phyloP scores from a whole-genome alignment of 768 basidiomycete genomes.

The Russula compacta region DNA sequence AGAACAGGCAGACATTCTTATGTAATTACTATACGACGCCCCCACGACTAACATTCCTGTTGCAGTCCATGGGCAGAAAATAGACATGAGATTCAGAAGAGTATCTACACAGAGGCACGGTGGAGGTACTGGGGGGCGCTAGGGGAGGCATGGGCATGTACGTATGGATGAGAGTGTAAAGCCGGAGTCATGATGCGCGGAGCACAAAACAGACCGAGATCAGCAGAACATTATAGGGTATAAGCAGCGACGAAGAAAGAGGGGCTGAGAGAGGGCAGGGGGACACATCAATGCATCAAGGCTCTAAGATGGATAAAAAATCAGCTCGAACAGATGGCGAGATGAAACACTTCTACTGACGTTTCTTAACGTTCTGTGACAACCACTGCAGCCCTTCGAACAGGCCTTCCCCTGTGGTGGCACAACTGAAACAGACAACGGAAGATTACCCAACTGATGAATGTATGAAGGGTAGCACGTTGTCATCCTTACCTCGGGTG shows the following conservation, averaged over 20 bases:
- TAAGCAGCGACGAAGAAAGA: constrained; percentile 16
- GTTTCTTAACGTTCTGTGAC: constrained; percentile 94
- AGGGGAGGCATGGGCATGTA: constrained; percentile 6
- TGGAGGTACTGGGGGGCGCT: not conserved
- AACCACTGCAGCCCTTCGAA: constrained; percentile 98
- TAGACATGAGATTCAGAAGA: not conserved
- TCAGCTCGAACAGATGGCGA: not conserved
- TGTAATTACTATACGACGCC: not conserved
- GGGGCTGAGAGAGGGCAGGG: not conserved
- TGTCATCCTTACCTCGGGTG: constrained; percentile 74
- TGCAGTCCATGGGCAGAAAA: not conserved
- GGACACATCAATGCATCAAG: not conserved
- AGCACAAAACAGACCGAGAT: constrained; percentile 14
- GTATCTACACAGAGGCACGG: constrained; percentile 2
- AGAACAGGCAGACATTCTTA: not conserved
- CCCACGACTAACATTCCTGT: not conserved
- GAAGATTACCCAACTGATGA: not conserved
- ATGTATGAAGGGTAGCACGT: not conserved
- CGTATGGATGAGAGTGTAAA: constrained; percentile 6
- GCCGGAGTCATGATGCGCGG: constrained; percentile 9
- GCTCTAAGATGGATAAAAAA: constrained; percentile 1
- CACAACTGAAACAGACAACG: constrained; percentile 51
- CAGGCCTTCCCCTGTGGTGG: constrained; percentile 92
- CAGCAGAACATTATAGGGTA: constrained; percentile 24
- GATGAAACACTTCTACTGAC: constrained; percentile 43